Base-by-base conservation (phyloP, 306 rosid species). In the Cicer judaicum region DNA sequence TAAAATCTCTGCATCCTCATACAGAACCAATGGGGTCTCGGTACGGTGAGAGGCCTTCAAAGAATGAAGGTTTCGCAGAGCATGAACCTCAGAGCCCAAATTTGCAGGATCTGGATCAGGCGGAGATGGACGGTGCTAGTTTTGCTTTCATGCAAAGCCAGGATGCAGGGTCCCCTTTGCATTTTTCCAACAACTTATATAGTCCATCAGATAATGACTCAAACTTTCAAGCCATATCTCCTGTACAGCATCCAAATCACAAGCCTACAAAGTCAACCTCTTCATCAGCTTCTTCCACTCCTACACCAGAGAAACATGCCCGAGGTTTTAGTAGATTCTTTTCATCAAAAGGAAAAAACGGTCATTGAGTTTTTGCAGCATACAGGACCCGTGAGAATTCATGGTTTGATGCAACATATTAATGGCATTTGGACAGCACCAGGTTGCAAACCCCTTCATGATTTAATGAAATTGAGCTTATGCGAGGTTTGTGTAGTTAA, bases 301-400 rank as follows among this genome's bases (percentile, higher is more conserved):
- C 93, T 12, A 89, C 98, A 16, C 98, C 98, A 15, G 99, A 92
- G 79, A 95, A 92, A 82, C 91, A 92, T 57, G 64, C 80, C 0
- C 85, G 97, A 36, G 97, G 97, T 44, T 85, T 95, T 43, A 92
- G 98, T 83, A 86, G 99, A 81, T 95, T 95, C 89, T 95, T 95
- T 77, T 95, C 99, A 66, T 80, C 99, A 6, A 95, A 92, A 80
- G 93, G 85, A 43, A 92, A 90, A 86, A 75, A 57, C 21, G 84
- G 91, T 66, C 88, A 85, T 78, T 95, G 85, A 86, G 84, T 82
- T 63, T 64, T 64, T 77, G 84, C 79, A 47, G 72, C 72, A 48
- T 60, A 62, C 78, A 61, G 66, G 68, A 85, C 11, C 74, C n/a
- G 44, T 41, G 40, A 47, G n/a, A 76, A 59, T 74, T 80, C 79